A percentile compares a stretch with the other conserved stretches of the same genome.
Evolutionary conservation across 2,329 filamentous ascomycete genomes (phyloP).

Genomic region (Hymenoscyphus occultus): DNA sequence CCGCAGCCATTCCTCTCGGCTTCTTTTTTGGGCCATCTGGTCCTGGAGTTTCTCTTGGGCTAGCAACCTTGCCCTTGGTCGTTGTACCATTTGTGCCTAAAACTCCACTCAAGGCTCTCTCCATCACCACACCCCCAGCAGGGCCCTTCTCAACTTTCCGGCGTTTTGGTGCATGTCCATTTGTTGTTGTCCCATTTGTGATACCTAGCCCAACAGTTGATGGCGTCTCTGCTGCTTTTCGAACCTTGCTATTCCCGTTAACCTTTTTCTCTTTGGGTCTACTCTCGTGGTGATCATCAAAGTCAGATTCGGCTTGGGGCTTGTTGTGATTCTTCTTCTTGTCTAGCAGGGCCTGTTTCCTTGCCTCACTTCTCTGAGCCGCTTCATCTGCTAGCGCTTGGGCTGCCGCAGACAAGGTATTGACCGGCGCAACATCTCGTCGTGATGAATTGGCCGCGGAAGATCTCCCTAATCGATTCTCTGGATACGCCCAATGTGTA

Average conservation of each 20-base stretch:
- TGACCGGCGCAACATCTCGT: slow-evolving; percentile 73
- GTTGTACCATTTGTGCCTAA: slow-evolving; percentile 46
- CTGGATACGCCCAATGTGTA: slow-evolving; percentile 93
- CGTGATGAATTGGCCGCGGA: slow-evolving; percentile 69
- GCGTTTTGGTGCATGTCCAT: slow-evolving; percentile 63
- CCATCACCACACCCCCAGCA: slow-evolving; percentile 53
- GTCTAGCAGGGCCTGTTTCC: slow-evolving; percentile 76
- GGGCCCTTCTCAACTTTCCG: slow-evolving; percentile 73
- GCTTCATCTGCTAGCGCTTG: slow-evolving; percentile 79
- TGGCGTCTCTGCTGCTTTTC: slow-evolving; percentile 56
- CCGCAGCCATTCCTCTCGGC: slow-evolving; percentile 61
- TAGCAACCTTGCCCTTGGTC: slow-evolving; percentile 58
- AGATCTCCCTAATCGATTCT: slow-evolving; percentile 67
- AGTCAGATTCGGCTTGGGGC: slow-evolving; percentile 73
- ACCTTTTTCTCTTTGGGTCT: slow-evolving; percentile 59
- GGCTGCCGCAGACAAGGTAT: slow-evolving; percentile 65
- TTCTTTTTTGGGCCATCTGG: slow-evolving; percentile 67
- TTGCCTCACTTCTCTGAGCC: slow-evolving; percentile 76
- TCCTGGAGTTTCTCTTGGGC: slow-evolving; percentile 65
- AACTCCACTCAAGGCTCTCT: slow-evolving; percentile 64
- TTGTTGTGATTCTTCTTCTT: slow-evolving; percentile 62
- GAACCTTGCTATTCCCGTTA: slow-evolving; percentile 56
- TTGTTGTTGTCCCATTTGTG: slow-evolving; percentile 50
- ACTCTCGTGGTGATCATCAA: slow-evolving; percentile 61
- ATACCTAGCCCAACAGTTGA: slow-evolving; percentile 63